Evolutionary conservation across 2,329 filamentous ascomycete species (phyloP).

Genomic region (Hymenoscyphus albidus): DNA sequence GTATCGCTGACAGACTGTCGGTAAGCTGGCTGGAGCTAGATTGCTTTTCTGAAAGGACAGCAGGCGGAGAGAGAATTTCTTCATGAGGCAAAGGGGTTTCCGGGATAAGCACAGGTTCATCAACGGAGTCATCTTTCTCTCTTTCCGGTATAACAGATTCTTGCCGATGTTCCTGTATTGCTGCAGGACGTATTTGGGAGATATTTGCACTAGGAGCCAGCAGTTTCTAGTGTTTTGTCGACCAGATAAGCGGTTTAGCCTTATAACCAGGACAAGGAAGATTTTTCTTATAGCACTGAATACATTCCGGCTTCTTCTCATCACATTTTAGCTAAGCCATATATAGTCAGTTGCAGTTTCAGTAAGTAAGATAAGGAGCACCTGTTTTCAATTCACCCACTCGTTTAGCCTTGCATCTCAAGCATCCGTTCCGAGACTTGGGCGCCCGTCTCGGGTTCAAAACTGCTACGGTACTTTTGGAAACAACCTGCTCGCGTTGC

Average conservation of each 20-base stretch:
- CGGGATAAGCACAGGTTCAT: neutral
- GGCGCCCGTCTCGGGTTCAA: slow-evolving; percentile 28
- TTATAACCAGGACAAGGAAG: slow-evolving; percentile 30
- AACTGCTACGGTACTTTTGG: neutral
- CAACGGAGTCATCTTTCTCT: neutral
- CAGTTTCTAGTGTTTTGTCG: slow-evolving; percentile 33
- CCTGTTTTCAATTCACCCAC: slow-evolving; percentile 14
- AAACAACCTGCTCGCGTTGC: neutral
- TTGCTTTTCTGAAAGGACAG: neutral
- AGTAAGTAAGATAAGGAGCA: neutral
- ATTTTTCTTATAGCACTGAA: slow-evolving; percentile 28
- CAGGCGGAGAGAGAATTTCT: neutral
- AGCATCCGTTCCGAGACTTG: slow-evolving; percentile 30
- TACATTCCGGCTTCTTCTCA: slow-evolving; percentile 30
- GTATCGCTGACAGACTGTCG: slow-evolving; percentile 29
- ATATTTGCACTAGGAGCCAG: slow-evolving; percentile 9
- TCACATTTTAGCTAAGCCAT: slow-evolving; percentile 31
- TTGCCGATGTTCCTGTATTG: neutral
- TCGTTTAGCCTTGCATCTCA: slow-evolving; percentile 32
- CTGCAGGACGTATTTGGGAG: neutral
- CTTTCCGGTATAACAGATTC: neutral
- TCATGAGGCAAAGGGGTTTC: neutral
- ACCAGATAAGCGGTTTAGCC: slow-evolving; percentile 29
- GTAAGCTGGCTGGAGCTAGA: slow-evolving; percentile 16
- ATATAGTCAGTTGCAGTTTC: slow-evolving; percentile 8